Conservation (phyloP, 306 rosid species). For the Acmispon strigosus region DNA sequence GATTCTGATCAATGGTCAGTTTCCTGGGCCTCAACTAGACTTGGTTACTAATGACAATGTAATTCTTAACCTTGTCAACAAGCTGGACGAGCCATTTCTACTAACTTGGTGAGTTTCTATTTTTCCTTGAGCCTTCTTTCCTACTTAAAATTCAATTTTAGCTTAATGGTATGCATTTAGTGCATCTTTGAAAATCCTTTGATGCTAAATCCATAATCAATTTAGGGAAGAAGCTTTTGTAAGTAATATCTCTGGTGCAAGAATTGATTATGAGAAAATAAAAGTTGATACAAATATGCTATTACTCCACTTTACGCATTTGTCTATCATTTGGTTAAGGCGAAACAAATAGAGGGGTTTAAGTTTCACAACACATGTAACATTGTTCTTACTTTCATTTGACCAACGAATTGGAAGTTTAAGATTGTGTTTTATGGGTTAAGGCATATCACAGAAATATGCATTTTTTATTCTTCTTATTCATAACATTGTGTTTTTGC, state of each 20-base stretch:
- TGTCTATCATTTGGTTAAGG: too few species aligned
- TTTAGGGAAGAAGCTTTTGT: too few species aligned
- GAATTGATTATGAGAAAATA: too few species aligned
- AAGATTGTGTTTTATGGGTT: neutral
- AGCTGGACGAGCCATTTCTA: slow-evolving; percentile 81
- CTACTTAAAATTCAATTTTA: neutral
- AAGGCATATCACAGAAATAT: neutral
- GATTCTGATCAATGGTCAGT: slow-evolving; percentile 76
- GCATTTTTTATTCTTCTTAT: neutral
- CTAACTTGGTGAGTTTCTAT: slow-evolving; percentile 73
- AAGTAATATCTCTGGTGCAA: too few species aligned
- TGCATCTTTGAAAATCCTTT: too few species aligned
- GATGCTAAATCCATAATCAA: too few species aligned
- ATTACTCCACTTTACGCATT: too few species aligned
- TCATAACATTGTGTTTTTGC: neutral
- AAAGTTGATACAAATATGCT: neutral
- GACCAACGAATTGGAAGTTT: neutral
- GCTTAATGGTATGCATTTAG: neutral
- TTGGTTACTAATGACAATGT: slow-evolving; percentile 88
- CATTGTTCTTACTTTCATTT: neutral
- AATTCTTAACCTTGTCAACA: slow-evolving; percentile 80
- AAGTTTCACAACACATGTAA: too few species aligned
- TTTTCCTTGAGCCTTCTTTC: neutral
- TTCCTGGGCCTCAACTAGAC: slow-evolving; percentile 90
- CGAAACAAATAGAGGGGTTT: too few species aligned